Evolutionary conservation across 306 rosid species (phyloP).

Genomic region (Prunus mongolica): DNA sequence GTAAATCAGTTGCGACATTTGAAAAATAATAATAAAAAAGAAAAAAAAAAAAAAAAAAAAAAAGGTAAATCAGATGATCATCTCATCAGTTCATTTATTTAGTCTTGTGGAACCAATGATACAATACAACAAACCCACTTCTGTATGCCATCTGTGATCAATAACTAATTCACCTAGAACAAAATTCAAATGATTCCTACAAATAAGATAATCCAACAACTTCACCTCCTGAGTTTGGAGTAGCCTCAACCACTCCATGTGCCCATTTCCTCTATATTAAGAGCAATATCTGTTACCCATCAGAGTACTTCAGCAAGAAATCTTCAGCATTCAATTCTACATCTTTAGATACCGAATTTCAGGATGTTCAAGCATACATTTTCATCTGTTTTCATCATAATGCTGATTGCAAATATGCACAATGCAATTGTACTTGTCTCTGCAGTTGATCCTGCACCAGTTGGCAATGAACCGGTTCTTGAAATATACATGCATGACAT

Average conservation of each 20-base stretch:
- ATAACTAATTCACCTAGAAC: constrained; percentile 8
- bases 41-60: neutral
- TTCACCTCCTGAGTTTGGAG: constrained; percentile 23
- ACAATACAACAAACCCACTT: constrained; percentile 21
- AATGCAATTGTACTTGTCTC: constrained; percentile 14
- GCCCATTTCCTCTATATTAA: constrained; percentile 9
- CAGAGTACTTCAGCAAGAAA: neutral
- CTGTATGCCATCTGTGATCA: neutral
- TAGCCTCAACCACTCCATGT: constrained; percentile 27
- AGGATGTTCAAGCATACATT: constrained; percentile 35
- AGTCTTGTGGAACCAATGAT: neutral
- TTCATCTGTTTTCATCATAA: constrained; percentile 25
- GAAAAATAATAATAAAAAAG: neutral
- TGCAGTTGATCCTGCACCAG: constrained; percentile 46
- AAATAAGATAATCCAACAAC: constrained; percentile 20
- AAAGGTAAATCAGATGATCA: neutral
- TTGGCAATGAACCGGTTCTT: constrained; percentile 49
- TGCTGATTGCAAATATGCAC: constrained; percentile 30
- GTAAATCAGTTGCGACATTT: neutral
- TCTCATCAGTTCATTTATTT: neutral
- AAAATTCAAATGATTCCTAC: neutral
- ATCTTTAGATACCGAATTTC: neutral
- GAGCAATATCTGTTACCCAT: neutral
- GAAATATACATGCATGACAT: constrained; percentile 93
- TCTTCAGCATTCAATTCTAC: neutral